phyloP scores from a whole-genome alignment of 129 eudicot genomes.

The Gnaphalium uliginosum region DNA sequence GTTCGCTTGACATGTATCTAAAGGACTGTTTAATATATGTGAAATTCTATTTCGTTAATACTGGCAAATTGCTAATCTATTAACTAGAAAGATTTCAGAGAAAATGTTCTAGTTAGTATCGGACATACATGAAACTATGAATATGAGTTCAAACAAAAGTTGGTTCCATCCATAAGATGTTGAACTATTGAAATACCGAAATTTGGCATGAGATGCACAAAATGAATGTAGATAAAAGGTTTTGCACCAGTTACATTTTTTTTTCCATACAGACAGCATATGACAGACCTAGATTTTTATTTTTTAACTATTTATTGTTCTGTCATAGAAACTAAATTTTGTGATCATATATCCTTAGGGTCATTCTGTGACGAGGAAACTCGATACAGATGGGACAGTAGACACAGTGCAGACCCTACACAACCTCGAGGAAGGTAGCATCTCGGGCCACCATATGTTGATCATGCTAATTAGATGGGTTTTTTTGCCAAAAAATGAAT shows the following conservation, averaged over 20 bases:
- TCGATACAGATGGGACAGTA: conserved; percentile 76
- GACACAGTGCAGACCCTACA: conserved; percentile 83
- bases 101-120: not conserved
- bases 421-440: conserved; percentile 72
- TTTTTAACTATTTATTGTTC: not conserved
- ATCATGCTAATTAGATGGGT: not conserved
- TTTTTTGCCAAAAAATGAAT: no score
- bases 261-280: not conserved
- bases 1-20: not conserved
- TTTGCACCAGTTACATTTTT: not conserved
- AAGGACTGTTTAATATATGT: no score
- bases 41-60: no score
- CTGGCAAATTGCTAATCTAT: no score
- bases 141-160: not conserved
- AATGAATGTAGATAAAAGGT: not conserved
- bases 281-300: conserved; percentile 2
- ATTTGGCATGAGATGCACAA: not conserved
- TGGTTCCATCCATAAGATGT: not conserved
- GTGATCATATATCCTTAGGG: conserved; percentile 47
- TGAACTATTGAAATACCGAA: not conserved
- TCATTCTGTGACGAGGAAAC: conserved; percentile 78
- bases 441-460: not conserved
- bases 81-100: not conserved
- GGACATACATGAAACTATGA: not conserved
- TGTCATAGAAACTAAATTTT: no score